Evolutionary conservation across 1,284 basidiomycete genomes (phyloP), one percentile per base, ranked within the genome.

Genomic region (Cryptococcus floricola): DNA sequence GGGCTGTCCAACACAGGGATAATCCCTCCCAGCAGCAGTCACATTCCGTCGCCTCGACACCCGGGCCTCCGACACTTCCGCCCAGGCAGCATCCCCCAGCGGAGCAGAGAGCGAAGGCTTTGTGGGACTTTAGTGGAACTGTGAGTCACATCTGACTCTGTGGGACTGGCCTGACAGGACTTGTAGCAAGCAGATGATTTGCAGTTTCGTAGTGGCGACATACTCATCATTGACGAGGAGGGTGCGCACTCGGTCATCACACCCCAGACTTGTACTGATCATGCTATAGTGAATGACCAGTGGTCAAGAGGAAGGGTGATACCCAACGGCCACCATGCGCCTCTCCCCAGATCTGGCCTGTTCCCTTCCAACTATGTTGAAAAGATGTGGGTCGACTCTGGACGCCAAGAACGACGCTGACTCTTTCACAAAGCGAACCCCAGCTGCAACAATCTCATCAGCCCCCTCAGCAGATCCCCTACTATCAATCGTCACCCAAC

Each of bases 291-390:
- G 53, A 75, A 75, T 56, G 63, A 66, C 10, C 67, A 74, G 56
- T 75, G 73, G 73, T 74, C 60, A 54, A 59, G 73, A 28, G 73
- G 73, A 4, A 53, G 70, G 52, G 64, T 72, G 28, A 64, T 71
- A 4, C 66, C 65, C 1, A 60, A 64, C 44, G 69, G 69, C 23
- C 66, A 68, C 18, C 45, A 39, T 6, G 59, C 54, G 9, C 66
- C 69, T 10, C 41, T 64, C 3, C 67, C 65, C 16, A 63, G 66
- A 39, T 54, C 60, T 4, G 73, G 72, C 13, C 62, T 75, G 14
- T 74, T 75, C 65, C 73, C 73, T 3, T 60, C 58, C 28, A 75
- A 71, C 56, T 75, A 75, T 39, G 62, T 75, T 6, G 72, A 75
- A 57, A 73, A 73, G 53, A 38, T 67, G 73, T 74, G 56, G 61